Evolutionary conservation across 2,329 filamentous ascomycete species (phyloP).

Genomic region (Dothideomycetes sp.): DNA sequence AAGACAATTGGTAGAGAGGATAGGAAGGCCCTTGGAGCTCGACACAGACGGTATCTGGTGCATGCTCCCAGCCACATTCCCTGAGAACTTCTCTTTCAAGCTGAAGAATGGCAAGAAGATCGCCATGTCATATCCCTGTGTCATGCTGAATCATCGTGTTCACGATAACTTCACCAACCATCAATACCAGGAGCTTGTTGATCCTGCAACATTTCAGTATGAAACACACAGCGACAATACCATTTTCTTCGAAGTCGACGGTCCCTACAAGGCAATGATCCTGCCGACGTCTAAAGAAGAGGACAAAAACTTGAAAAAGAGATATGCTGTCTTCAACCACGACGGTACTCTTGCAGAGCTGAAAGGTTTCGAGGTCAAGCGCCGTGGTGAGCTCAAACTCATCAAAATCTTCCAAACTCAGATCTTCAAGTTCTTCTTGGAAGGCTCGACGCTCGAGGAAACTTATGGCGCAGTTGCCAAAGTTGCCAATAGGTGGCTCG

Average conservation of each 20-base stretch:
- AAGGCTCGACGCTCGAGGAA: slow-evolving; percentile 76
- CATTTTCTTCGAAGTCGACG: slow-evolving; percentile 98
- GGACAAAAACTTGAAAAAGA: slow-evolving; percentile 98
- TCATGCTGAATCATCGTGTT: slow-evolving; percentile 97
- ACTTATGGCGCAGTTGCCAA: slow-evolving; percentile 88
- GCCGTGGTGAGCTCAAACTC: slow-evolving; percentile 92
- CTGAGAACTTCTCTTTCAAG: slow-evolving; percentile 91
- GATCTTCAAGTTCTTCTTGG: slow-evolving; percentile 98
- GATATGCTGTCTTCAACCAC: slow-evolving; percentile 97
- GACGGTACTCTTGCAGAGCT: slow-evolving; percentile 90
- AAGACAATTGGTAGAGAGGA: slow-evolving; percentile 81
- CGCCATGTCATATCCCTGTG: slow-evolving; percentile 93
- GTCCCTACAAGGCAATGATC: slow-evolving; percentile 95
- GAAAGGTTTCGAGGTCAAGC: slow-evolving; percentile 96
- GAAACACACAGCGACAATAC: slow-evolving; percentile 98
- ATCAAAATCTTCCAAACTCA: slow-evolving; percentile 99
- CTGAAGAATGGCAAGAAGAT: slow-evolving; percentile 94
- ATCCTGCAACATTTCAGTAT: slow-evolving; percentile 74
- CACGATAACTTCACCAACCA: slow-evolving; percentile 93
- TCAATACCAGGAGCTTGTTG: slow-evolving; percentile 85
- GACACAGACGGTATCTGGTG: slow-evolving; percentile 99
- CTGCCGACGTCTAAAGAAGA: slow-evolving; percentile 96
- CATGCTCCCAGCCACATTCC: slow-evolving; percentile 92
- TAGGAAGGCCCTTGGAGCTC: slow-evolving; percentile 84
- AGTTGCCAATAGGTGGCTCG: slow-evolving; percentile 92